Evolutionary conservation across 129 eudicot genomes (phyloP).

Genomic region (Scalesia atractyloides): DNA sequence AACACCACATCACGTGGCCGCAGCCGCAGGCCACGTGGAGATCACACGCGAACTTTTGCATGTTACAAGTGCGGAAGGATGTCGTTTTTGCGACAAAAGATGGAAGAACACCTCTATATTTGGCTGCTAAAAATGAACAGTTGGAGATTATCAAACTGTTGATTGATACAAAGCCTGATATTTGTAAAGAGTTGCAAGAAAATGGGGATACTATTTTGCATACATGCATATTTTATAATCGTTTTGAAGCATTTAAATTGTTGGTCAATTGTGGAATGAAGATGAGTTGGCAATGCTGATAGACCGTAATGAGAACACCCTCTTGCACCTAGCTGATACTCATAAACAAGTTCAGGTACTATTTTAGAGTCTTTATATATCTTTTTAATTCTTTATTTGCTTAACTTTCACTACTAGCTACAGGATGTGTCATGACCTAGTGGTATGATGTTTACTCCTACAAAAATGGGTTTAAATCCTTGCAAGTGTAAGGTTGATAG

Average conservation of each 20-base stretch:
- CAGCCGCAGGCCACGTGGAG: constrained; percentile 28
- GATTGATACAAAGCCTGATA: constrained; percentile 1
- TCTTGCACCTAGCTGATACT: constrained; percentile 29
- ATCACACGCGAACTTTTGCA: constrained; percentile 16
- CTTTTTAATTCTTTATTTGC: too few relatives aligned
- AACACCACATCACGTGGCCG: constrained; percentile 34
- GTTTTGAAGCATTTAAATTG: constrained; percentile 29
- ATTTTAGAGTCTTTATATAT: too few relatives aligned
- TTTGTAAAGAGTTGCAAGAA: constrained; percentile 19
- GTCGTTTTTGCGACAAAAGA: constrained; percentile 21
- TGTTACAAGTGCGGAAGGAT: constrained; percentile 17
- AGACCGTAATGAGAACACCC: constrained; percentile 30
- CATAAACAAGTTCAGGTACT: constrained; percentile 28
- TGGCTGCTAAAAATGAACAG: constrained; percentile 30
- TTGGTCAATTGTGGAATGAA: constrained; percentile 27
- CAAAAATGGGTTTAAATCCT: too few relatives aligned
- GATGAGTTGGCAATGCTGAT: constrained; percentile 17
- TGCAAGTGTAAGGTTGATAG: too few relatives aligned
- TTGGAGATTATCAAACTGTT: constrained; percentile 19
- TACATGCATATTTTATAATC: constrained; percentile 15
- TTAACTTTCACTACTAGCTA: too few relatives aligned
- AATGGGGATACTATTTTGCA: constrained; percentile 30
- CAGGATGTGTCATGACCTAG: too few relatives aligned
- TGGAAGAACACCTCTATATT: constrained; percentile 30
- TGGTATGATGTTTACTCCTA: too few relatives aligned